Base-by-base conservation (phyloP, 805 yeast species). In the Saccharomyces eubayanus region DNA sequence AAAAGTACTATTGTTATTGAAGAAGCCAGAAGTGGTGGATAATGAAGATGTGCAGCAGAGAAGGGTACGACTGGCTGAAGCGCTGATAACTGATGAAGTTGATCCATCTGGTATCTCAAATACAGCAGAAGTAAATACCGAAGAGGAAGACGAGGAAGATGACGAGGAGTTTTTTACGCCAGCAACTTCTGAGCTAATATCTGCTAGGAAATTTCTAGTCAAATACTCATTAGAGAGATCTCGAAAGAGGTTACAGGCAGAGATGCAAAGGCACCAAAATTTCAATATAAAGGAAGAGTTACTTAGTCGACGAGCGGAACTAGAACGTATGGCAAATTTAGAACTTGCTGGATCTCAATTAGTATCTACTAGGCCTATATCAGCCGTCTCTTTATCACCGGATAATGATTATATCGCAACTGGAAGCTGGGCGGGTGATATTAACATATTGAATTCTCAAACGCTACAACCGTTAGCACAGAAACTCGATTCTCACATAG, bases 121-220 rank as follows among this genome's bases (percentile, higher is more conserved):
- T 46, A 36, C 53, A 21, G 53, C 54, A 2, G 50, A 47, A n/a
- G 5, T 24, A n/a, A 28, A 29, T 2, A 12, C 16, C 5, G 70
- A 61, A 1, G 74, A 66, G 6, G 78, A 68, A 1, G 77, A 70
- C 0, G 80, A 72, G 2, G 83, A 76, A 1, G 84, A 82, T 9
- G 85, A 87, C 12, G 95, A 85, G 50, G 96, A 89, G 55, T 90
- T 86, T 63, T 89, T 82, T 62, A 89, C 96, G 0, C 96, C 95
- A 0, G 96, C 95, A 0, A 68, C 78, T 0, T 72, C 70, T 3
- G 79, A 74, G 5, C 67, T 91, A 9, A 69, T 76, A 6, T 70
- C 74, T 1, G 76, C 81, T 0, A 75, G 98, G 51, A 65, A 70
- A 40, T 55, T 59, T 2, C 73, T 91, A 0, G 78, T 89, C 0